Conservation (phyloP, 2,329 filamentous ascomycete genomes). For the Talaromyces piceae region DNA sequence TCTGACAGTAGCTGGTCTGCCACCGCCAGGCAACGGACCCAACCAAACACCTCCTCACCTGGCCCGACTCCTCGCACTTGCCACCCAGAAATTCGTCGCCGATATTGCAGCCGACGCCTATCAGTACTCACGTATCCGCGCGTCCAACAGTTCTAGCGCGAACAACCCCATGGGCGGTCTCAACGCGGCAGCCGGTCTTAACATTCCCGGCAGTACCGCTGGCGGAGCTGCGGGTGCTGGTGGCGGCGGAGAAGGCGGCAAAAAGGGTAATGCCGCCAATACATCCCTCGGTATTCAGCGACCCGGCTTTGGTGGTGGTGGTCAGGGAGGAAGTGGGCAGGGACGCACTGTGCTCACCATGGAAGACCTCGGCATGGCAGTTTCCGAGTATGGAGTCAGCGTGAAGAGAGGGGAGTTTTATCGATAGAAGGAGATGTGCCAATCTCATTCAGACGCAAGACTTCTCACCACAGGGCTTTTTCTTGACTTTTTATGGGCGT, state of each 20-base stretch:
- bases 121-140: conserved; percentile 91
- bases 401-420: conserved; percentile 98
- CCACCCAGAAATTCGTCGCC: conserved; percentile 98
- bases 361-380: conserved; percentile 97
- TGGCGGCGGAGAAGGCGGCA: conserved; percentile 37
- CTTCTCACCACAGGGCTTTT: too few relatives aligned
- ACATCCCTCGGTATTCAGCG: conserved; percentile 65
- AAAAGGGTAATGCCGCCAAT: conserved; percentile 43
- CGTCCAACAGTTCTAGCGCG: conserved; percentile 76
- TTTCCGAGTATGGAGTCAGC: conserved; percentile 95
- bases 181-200: conserved; percentile 56
- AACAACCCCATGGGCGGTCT: conserved; percentile 89
- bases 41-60: conserved; percentile 72
- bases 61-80: conserved; percentile 85
- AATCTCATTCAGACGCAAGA: too few relatives aligned
- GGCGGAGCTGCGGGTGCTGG: conserved; percentile 41
- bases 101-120: conserved; percentile 97
- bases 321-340: conserved; percentile 71
- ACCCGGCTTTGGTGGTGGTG: conserved; percentile 77
- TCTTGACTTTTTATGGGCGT: not conserved
- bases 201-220: conserved; percentile 46
- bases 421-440: too few relatives aligned
- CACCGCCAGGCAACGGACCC: conserved; percentile 74
- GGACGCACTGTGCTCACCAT: conserved; percentile 93
- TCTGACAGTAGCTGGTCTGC: conserved; percentile 88